Evolutionary conservation across 139 green algal species (phyloP), one percentile per base, ranked within the genome.

Genomic region (Nannochloris sp.): DNA sequence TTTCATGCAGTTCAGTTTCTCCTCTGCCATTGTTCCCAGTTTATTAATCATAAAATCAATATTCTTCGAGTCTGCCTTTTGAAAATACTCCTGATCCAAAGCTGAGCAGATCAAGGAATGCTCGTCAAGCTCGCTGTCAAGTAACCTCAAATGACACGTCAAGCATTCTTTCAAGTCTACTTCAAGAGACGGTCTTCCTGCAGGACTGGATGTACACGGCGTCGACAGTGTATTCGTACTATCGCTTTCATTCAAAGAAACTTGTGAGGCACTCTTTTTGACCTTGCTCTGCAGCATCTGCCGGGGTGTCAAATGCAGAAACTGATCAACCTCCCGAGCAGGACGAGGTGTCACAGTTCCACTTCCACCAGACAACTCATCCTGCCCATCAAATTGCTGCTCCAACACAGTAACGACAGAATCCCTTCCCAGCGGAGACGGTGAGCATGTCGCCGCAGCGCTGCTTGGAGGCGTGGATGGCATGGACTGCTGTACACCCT

Each of bases 331-430:
- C 5, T 40, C 33, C 3, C 33, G 46, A 53, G 46, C 20, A 10
- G 23, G 25, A 13, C 50, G n/a, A 59, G 50, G 50, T 6, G n/a
- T n/a, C 12, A 36, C 20, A 59, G 14, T 30, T n/a, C 25, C 23
- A 25, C 12, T 16, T 13, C 23, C 25, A 59, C 50, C 20, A 4
- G 23, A 17, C 6, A 30, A 30, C 14, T 30, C 50, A 37, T 30
- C 50, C 17, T 20, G n/a, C 1, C n/a, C 61, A 12, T 84, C 75
- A 29, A 84, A 63, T 63, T 84, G 59, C 6, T 71, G 65, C 43
- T 83, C 75, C 43, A 84, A 56, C 6, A 75, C 70, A 2, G 77
- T 80, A 4, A 84, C 78, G 29, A 84, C 67, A 8, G 63, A 78
- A 40, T 40, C 33, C 31, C 78, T 69, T 2, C 78, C 78, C 45